A percentile compares a stretch with the other conserved stretches of the same genome.
These are phyloP conservation scores for Cyberlindnera subsufficiens DNA, from an alignment of 805 yeast genomes.

Conservation along the genomic window DNA sequence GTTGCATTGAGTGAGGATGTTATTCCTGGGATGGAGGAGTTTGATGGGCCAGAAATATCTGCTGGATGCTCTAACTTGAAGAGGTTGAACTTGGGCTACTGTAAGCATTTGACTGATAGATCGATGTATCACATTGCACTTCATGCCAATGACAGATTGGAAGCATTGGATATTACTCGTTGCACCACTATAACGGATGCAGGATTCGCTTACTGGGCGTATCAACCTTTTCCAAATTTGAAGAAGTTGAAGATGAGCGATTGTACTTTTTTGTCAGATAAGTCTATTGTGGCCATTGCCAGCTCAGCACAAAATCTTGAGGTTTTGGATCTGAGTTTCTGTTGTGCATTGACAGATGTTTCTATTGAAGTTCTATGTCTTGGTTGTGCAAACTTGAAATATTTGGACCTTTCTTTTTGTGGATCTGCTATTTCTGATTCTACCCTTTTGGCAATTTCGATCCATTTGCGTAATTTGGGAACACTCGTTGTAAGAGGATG, in stretches of 20 bases:
- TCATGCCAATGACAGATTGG: slow-evolving; percentile 51
- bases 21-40: slow-evolving; percentile 26
- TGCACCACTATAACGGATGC: slow-evolving; percentile 75
- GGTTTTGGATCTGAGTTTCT: slow-evolving; percentile 58
- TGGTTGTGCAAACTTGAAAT: slow-evolving; percentile 53
- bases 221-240: slow-evolving; percentile 47
- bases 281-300: slow-evolving; percentile 55
- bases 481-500: slow-evolving; percentile 59
- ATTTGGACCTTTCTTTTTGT: slow-evolving; percentile 62
- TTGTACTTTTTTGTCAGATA: slow-evolving; percentile 69
- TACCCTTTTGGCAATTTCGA: slow-evolving; percentile 53
- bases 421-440: slow-evolving; percentile 77
- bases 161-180: slow-evolving; percentile 56
- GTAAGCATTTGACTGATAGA: slow-evolving; percentile 68
- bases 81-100: slow-evolving; percentile 57
- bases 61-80: slow-evolving; percentile 58
- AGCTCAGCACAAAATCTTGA: slow-evolving; percentile 54
- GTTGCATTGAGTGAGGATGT: slow-evolving; percentile 17
- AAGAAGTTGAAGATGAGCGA: slow-evolving; percentile 53
- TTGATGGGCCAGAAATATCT: slow-evolving; percentile 12
- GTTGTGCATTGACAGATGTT: slow-evolving; percentile 68
- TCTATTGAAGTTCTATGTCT: slow-evolving; percentile 60
- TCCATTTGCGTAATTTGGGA: slow-evolving; percentile 44
- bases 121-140: slow-evolving; percentile 58
- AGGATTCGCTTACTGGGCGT: slow-evolving; percentile 65